A percentile compares a stretch with the other conserved stretches of the same genome.
phyloP scores from a whole-genome alignment of 371 early-diverging fungal genomes.

The Mucor ambiguus region DNA sequence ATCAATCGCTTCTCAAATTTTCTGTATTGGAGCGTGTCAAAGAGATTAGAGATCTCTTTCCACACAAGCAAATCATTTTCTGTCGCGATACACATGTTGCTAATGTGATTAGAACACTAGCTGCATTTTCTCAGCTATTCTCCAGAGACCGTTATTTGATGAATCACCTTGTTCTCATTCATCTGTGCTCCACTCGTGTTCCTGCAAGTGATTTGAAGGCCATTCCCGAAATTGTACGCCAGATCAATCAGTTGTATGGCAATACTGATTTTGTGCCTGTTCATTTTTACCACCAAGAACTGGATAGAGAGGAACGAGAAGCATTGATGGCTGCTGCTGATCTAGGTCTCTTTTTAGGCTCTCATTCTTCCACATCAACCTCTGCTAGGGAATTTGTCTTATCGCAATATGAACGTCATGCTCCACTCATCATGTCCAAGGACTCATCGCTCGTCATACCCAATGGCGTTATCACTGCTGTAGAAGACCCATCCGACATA shows the following conservation, averaged over 20 bases:
- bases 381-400: neutral
- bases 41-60: conserved; percentile 16
- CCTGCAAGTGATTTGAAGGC: conserved; percentile 12
- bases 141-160: conserved; percentile 4
- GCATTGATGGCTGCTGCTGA: conserved; percentile 24
- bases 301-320: conserved; percentile 22
- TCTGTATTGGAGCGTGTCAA: neutral
- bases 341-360: conserved; percentile 23
- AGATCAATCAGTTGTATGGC: conserved; percentile 31
- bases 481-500: neutral
- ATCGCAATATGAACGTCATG: neutral
- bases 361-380: neutral
- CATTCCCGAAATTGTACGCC: conserved; percentile 28
- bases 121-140: conserved; percentile 14
- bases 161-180: conserved; percentile 13
- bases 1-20: neutral
- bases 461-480: neutral
- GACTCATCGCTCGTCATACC: neutral
- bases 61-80: conserved; percentile 21
- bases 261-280: conserved; percentile 26
- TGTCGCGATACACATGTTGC: conserved; percentile 16
- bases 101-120: conserved; percentile 14
- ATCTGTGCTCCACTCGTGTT: conserved; percentile 2
- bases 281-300: conserved; percentile 30
- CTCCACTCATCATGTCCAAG: neutral